phyloP scores from a whole-genome alignment of 2,329 filamentous ascomycete species.

The Botrytis fabae region DNA sequence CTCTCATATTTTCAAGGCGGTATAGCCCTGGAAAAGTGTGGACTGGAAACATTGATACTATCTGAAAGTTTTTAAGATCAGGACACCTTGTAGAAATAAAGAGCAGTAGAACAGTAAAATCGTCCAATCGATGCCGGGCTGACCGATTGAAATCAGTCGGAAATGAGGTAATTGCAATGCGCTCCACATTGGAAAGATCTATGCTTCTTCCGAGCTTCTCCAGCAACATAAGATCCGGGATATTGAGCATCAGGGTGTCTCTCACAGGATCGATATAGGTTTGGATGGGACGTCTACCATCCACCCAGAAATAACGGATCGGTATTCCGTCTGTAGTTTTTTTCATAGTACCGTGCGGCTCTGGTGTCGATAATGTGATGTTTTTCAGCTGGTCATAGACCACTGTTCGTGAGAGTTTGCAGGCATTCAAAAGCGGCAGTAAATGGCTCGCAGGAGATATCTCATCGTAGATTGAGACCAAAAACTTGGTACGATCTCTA shows the following conservation, averaged over 20 bases:
- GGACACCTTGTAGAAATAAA: neutral
- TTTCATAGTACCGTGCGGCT: neutral
- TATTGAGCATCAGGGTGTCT: conserved; percentile 10
- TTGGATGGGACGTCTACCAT: neutral
- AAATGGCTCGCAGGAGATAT: neutral
- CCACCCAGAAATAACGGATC: neutral
- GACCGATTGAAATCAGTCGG: neutral
- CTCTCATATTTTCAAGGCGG: neutral
- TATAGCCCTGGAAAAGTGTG: neutral
- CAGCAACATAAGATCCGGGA: neutral
- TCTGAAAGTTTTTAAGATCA: neutral
- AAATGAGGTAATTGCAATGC: neutral
- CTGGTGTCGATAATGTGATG: neutral
- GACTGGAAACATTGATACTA: neutral
- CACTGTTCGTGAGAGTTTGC: neutral
- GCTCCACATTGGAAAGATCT: neutral
- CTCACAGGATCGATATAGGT: neutral
- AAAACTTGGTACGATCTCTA: fast-evolving
- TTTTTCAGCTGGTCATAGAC: neutral
- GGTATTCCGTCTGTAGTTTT: neutral
- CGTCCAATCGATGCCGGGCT: fast-evolving
- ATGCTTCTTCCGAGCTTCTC: neutral
- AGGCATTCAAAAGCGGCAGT: neutral
- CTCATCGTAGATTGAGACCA: neutral
- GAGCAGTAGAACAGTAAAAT: neutral